These are phyloP conservation scores for Xylona heveae DNA, from an alignment of 495 filamentous ascomycete genomes.

Conservation along the genomic window DNA sequence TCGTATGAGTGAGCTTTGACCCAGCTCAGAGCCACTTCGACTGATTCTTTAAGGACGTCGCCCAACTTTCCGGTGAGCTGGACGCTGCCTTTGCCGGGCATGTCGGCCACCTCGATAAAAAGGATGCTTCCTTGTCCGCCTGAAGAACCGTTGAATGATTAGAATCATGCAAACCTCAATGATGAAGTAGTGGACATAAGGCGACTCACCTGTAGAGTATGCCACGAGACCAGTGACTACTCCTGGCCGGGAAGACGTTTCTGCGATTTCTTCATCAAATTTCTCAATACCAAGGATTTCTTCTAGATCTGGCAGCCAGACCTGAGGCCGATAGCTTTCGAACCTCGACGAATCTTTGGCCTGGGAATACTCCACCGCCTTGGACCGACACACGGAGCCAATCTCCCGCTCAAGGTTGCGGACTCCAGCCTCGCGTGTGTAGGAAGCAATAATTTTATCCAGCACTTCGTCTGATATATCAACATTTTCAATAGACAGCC, in stretches of 20 bases:
- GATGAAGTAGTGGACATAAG: too few relatives aligned
- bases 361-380: slow-evolving; percentile 87
- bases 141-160: too few relatives aligned
- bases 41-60: slow-evolving; percentile 90
- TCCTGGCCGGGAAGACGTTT: slow-evolving; percentile 68
- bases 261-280: slow-evolving; percentile 90
- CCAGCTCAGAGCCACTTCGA: slow-evolving; percentile 90
- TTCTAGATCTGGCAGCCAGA: slow-evolving; percentile 65
- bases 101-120: slow-evolving; percentile 95
- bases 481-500: slow-evolving; percentile 46
- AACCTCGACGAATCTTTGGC: slow-evolving; percentile 56
- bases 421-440: slow-evolving; percentile 95
- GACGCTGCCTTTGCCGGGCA: slow-evolving; percentile 82
- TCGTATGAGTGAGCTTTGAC: slow-evolving; percentile 92
- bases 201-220: slow-evolving; percentile 86
- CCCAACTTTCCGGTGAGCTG: slow-evolving; percentile 98
- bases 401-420: slow-evolving; percentile 93
- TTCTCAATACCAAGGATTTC: slow-evolving; percentile 81
- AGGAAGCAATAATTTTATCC: slow-evolving; percentile 82
- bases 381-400: slow-evolving; percentile 79
- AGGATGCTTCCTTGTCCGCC: slow-evolving; percentile 86
- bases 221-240: slow-evolving; percentile 95
- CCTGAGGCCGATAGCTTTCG: slow-evolving; percentile 48
- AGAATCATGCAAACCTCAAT: too few relatives aligned
- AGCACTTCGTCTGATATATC: slow-evolving; percentile 62